These are phyloP conservation scores for Gracilaria domingensis DNA, from an alignment of 23 red algal genomes.

Conservation along the genomic window DNA sequence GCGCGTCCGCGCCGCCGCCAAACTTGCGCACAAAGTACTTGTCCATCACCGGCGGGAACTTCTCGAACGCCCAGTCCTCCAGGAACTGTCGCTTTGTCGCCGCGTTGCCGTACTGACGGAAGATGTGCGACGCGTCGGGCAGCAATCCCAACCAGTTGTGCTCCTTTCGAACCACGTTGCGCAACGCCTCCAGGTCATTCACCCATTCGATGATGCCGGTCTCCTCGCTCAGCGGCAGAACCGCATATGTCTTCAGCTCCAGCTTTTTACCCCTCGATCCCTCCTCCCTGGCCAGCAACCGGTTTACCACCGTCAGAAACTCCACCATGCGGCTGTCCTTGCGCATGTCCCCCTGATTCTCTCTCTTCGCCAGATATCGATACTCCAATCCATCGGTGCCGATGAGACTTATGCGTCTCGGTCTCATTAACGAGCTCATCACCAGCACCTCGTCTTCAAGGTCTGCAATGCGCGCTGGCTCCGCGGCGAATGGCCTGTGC, in stretches of 20 bases:
- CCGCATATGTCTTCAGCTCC: slow-evolving; percentile 89
- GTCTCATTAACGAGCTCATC: slow-evolving; percentile 94
- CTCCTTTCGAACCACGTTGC: slow-evolving; percentile 63
- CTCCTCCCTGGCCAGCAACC: slow-evolving; percentile 66
- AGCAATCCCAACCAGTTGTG: slow-evolving; percentile 42
- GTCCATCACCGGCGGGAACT: slow-evolving; percentile 83
- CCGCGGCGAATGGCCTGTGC: slow-evolving; percentile 63
- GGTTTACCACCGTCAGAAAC: slow-evolving; percentile 86
- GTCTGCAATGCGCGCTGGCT: slow-evolving; percentile 68
- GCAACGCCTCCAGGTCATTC: slow-evolving; percentile 84
- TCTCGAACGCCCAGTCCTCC: slow-evolving; percentile 79
- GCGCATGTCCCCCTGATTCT: slow-evolving; percentile 93
- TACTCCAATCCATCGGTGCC: slow-evolving; percentile 90
- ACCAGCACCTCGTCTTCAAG: slow-evolving; percentile 82
- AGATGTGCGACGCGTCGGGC: slow-evolving; percentile 56
- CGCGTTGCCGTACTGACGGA: slow-evolving; percentile 52
- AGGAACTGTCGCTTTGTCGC: slow-evolving; percentile 56
- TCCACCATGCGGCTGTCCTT: slow-evolving; percentile 97
- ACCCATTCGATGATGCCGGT: slow-evolving; percentile 98
- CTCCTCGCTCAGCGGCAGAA: slow-evolving; percentile 96
- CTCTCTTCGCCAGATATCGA: slow-evolving; percentile 86
- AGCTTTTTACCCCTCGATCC: slow-evolving; percentile 52
- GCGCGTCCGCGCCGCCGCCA: slow-evolving; percentile 61
- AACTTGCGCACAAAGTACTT: slow-evolving; percentile 84
- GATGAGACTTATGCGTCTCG: slow-evolving; percentile 83